Percentiles rank a stretch among this genome's conserved stretches.
Conservation (phyloP, 2,329 filamentous ascomycete genomes). For the Beauveria pseudobassiana region DNA sequence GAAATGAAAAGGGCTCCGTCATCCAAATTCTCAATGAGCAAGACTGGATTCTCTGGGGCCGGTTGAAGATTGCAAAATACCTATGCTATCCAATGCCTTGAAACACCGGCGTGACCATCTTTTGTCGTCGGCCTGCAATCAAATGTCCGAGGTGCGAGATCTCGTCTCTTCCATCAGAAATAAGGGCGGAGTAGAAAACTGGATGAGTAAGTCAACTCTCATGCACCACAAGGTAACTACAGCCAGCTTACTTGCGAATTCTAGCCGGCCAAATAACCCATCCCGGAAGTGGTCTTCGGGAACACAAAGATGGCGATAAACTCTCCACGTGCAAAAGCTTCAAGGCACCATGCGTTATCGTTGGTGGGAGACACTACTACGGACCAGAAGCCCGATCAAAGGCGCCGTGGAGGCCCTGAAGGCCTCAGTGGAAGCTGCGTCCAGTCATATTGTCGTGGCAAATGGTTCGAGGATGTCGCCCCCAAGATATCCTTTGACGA, state of each 20-base stretch:
- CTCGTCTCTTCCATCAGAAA: constrained; percentile 20
- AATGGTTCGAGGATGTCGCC: constrained; percentile 14
- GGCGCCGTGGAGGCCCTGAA: constrained; percentile 19
- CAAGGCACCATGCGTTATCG: constrained; percentile 7
- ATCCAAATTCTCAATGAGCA: constrained; percentile 20
- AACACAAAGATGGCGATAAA: background rate
- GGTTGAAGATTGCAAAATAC: constrained; percentile 22
- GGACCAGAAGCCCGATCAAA: background rate
- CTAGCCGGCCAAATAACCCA: constrained; percentile 24
- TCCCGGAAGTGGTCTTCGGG: constrained; percentile 21
- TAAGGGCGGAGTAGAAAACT: constrained; percentile 24
- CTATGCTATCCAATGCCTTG: constrained; percentile 26
- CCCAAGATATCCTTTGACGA: background rate
- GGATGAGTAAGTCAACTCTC: constrained; percentile 26
- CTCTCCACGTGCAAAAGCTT: background rate
- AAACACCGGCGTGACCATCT: constrained; percentile 23
- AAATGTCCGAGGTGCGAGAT: constrained; percentile 18
- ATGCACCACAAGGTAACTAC: background rate
- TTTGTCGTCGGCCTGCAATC: constrained; percentile 12
- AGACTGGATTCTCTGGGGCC: constrained; percentile 23
- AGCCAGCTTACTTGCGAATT: constrained; percentile 12
- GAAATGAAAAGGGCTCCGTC: constrained; percentile 19
- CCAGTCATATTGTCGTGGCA: constrained; percentile 14
- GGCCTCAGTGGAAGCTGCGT: constrained; percentile 22
- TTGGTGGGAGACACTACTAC: constrained; percentile 9